Percentiles rank a stretch among this genome's conserved stretches.
phyloP scores from a whole-genome alignment of 495 filamentous ascomycete species.

The Trichoderma reesei region DNA sequence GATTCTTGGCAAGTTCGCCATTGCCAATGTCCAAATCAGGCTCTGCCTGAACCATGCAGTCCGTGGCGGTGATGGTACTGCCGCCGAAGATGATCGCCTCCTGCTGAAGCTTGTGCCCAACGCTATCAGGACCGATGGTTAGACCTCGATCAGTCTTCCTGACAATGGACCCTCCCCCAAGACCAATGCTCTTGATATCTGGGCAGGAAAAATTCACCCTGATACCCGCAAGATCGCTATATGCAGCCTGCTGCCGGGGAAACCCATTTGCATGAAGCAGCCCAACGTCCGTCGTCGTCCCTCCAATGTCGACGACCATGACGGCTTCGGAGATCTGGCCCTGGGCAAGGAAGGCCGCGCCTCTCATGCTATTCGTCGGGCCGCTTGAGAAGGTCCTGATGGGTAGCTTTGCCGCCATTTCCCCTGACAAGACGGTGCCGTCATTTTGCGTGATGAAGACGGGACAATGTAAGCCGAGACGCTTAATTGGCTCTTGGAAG shows the following conservation, averaged over 20 bases:
- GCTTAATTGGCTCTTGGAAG: slow-evolving; percentile 36
- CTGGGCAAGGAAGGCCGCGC: slow-evolving; percentile 40
- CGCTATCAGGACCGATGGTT: slow-evolving; percentile 45
- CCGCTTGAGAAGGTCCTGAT: slow-evolving; percentile 46
- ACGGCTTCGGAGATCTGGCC: slow-evolving; percentile 25
- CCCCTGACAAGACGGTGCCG: slow-evolving; percentile 40
- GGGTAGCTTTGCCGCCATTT: slow-evolving; percentile 39
- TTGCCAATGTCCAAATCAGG: slow-evolving; percentile 23
- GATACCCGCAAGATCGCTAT: slow-evolving; percentile 35
- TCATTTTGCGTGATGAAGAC: slow-evolving; percentile 50
- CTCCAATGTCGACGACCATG: slow-evolving; percentile 42
- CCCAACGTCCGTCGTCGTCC: slow-evolving; percentile 39
- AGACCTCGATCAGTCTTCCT: slow-evolving; percentile 24
- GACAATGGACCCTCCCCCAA: slow-evolving; percentile 45
- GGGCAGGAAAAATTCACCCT: slow-evolving; percentile 39
- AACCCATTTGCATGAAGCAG: slow-evolving; percentile 34
- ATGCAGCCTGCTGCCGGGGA: slow-evolving; percentile 34
- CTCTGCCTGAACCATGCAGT: slow-evolving; percentile 33
- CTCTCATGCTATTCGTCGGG: slow-evolving; percentile 48
- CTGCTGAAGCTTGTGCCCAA: slow-evolving; percentile 41
- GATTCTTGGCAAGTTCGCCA: slow-evolving; percentile 13
- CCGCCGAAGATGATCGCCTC: slow-evolving; percentile 44
- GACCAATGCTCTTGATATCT: slow-evolving; percentile 41
- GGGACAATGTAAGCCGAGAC: slow-evolving; percentile 37
- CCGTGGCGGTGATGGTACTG: slow-evolving; percentile 37